Conservation (phyloP, 192 early-diverging fungal species). For the Umbelopsis sp. region DNA sequence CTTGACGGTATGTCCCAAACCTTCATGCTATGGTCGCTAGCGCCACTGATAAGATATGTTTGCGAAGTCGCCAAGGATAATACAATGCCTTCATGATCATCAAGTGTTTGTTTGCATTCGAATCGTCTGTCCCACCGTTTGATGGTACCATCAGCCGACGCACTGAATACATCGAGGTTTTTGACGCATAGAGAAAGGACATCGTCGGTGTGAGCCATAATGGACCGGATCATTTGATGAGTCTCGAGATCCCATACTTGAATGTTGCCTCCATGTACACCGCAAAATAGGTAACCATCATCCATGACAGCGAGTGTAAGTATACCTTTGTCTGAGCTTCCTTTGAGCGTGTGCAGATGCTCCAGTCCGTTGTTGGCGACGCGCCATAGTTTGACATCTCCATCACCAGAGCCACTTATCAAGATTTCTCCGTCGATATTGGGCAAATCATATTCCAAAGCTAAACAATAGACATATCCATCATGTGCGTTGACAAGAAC, state of each 20-base stretch:
- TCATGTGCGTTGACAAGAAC: conserved; percentile 67
- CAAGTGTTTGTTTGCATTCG: conserved; percentile 52
- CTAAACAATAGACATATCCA: conserved; percentile 71
- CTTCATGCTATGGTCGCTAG: conserved; percentile 61
- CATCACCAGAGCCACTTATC: conserved; percentile 67
- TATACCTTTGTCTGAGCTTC: conserved; percentile 51
- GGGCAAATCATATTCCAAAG: conserved; percentile 50
- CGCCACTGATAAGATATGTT: conserved; percentile 59
- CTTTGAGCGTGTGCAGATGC: conserved; percentile 32
- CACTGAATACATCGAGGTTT: conserved; percentile 55
- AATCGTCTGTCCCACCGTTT: conserved; percentile 69
- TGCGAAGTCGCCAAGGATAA: conserved; percentile 55
- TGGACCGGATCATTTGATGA: conserved; percentile 48
- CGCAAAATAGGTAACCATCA: conserved; percentile 72
- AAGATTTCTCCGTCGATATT: conserved; percentile 55
- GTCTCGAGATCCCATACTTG: conserved; percentile 78
- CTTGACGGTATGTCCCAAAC: conserved; percentile 54
- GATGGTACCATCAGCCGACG: conserved; percentile 68
- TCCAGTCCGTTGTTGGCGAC: conserved; percentile 28
- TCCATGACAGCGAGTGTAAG: conserved; percentile 64
- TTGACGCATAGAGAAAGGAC: conserved; percentile 56
- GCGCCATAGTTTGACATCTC: conserved; percentile 58
- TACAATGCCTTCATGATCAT: conserved; percentile 56
- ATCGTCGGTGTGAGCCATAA: conserved; percentile 63
- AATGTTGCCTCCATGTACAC: conserved; percentile 72